These are phyloP conservation scores for Sclerotinia minor DNA, from an alignment of 2,329 filamentous ascomycete genomes.

Conservation along the genomic window DNA sequence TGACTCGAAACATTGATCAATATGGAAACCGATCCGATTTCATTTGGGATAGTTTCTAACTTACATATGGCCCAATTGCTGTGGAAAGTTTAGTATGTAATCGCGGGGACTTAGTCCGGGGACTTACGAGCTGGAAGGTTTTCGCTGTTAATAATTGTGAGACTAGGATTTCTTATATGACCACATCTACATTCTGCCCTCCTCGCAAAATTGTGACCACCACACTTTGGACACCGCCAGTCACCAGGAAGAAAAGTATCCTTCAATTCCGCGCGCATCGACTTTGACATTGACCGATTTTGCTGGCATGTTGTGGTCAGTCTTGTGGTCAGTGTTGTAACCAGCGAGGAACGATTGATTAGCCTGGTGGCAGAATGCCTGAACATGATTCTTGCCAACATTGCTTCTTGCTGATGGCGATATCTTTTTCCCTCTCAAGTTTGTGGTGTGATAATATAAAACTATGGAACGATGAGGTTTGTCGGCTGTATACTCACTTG, in stretches of 20 bases:
- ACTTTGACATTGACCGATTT: too few relatives aligned
- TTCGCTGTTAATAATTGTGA: background rate
- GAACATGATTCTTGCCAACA: background rate
- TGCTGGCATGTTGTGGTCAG: background rate
- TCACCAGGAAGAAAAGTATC: background rate
- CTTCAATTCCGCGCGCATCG: too few relatives aligned
- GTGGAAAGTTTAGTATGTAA: constrained; percentile 23
- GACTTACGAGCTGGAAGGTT: constrained; percentile 25
- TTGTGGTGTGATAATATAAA: too few relatives aligned
- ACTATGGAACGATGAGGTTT: too few relatives aligned
- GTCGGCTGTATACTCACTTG: too few relatives aligned
- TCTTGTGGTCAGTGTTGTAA: background rate
- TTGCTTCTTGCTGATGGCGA: background rate
- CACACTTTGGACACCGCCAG: background rate
- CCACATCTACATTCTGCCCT: background rate
- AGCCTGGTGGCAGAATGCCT: background rate
- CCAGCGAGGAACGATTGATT: constrained; percentile 2
- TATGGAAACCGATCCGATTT: background rate
- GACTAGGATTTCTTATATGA: background rate
- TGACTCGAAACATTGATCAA: background rate
- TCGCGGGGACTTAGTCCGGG: background rate
- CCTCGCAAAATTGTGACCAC: background rate
- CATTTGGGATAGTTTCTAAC: background rate
- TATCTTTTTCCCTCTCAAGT: background rate
- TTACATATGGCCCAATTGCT: constrained; percentile 66